These are phyloP conservation scores for Trichoderma sp. DNA, from an alignment of 2,329 filamentous ascomycete species.

Conservation along the genomic window DNA sequence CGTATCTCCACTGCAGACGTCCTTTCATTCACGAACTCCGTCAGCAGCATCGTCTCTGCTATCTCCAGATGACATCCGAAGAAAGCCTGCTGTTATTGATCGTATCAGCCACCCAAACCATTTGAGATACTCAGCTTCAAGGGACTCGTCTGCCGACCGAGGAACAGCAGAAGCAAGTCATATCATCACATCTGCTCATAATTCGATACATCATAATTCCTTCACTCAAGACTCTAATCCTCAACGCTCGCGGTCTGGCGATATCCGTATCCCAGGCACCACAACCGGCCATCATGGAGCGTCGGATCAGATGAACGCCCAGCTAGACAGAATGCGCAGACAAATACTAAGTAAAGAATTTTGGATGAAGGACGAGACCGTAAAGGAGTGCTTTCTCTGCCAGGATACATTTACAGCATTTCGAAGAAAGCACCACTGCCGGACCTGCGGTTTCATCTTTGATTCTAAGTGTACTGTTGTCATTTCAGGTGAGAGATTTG, in stretches of 20 bases:
- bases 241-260: conserved; percentile 51
- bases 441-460: conserved; percentile 97
- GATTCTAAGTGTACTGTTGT: conserved; percentile 93
- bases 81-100: conserved; percentile 58
- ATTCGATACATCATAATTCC: conserved; percentile 60
- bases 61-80: conserved; percentile 45
- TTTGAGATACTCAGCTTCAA: conserved; percentile 51
- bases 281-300: conserved; percentile 58
- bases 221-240: conserved; percentile 54
- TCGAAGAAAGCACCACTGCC: conserved; percentile 93
- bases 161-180: conserved; percentile 61
- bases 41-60: conserved; percentile 44
- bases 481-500: conserved; percentile 86
- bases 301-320: conserved; percentile 62
- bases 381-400: conserved; percentile 95
- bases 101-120: conserved; percentile 56
- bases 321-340: conserved; percentile 74
- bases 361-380: conserved; percentile 99
- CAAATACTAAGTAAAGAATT: conserved; percentile 93
- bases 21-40: conserved; percentile 40
- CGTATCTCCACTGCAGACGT: conserved; percentile 42
- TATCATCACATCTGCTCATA: conserved; percentile 62
- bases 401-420: conserved; percentile 91
- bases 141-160: conserved; percentile 63
- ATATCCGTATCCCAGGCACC: conserved; percentile 59